phyloP scores from a whole-genome alignment of 2,329 filamentous ascomycete species.

The Pseudogymnoascus sp. region DNA sequence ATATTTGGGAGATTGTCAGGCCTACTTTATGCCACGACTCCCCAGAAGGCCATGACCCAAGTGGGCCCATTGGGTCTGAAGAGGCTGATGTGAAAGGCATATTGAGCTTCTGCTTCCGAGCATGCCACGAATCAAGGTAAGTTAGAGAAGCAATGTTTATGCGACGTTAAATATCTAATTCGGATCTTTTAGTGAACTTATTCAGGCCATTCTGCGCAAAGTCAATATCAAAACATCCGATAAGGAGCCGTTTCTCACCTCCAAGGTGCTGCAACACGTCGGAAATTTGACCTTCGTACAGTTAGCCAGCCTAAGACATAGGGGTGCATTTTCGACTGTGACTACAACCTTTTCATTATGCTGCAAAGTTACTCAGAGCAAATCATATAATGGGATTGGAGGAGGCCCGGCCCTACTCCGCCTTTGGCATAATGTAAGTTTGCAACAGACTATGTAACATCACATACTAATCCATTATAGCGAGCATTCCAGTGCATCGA shows the following conservation, averaged over 20 bases:
- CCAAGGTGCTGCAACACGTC: conserved; percentile 52
- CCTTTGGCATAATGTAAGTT: conserved; percentile 60
- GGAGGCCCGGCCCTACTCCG: conserved; percentile 35
- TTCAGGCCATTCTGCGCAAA: conserved; percentile 53
- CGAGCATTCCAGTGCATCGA: conserved; percentile 62
- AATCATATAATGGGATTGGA: conserved; percentile 30
- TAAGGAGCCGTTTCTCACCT: conserved; percentile 38
- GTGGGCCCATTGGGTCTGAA: conserved; percentile 63
- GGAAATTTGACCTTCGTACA: conserved; percentile 74
- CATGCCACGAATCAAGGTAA: conserved; percentile 87
- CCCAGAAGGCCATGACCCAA: conserved; percentile 76
- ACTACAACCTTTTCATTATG: conserved; percentile 78
- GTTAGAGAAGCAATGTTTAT: conserved; percentile 13
- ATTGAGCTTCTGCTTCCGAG: conserved; percentile 89
- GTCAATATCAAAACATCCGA: conserved; percentile 38
- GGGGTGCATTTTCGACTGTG: conserved; percentile 89
- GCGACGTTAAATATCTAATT: not conserved
- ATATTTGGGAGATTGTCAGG: conserved; percentile 70
- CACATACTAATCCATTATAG: conserved; percentile 28
- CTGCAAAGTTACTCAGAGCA: conserved; percentile 55
- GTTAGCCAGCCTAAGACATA: conserved; percentile 72
- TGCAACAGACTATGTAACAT: not conserved
- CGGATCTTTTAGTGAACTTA: conserved; percentile 50
- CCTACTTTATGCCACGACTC: conserved; percentile 85
- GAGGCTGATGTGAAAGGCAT: conserved; percentile 78